phyloP scores from a whole-genome alignment of 2,329 filamentous ascomycete genomes.

The Zasmidium citrigriseum region DNA sequence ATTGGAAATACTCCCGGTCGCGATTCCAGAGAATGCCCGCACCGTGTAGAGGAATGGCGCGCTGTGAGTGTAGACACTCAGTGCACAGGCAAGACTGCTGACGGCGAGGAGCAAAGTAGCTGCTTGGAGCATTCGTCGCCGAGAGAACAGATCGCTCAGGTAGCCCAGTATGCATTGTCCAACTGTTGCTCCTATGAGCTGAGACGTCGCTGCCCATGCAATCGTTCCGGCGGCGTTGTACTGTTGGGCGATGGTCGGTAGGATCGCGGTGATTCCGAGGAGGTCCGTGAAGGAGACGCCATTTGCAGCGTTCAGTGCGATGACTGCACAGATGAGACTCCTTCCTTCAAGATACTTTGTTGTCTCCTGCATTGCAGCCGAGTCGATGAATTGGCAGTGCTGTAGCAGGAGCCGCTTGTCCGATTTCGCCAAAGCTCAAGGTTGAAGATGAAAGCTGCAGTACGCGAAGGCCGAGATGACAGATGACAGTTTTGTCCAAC shows the following conservation, averaged over 20 bases:
- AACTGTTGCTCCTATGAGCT: slow-evolving; percentile 19
- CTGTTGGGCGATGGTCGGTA: slow-evolving; percentile 14
- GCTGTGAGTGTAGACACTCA: slow-evolving; percentile 4
- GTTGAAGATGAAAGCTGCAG: too few relatives aligned
- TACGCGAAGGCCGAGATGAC: too few relatives aligned
- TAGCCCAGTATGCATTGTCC: slow-evolving; percentile 26
- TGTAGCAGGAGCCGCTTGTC: too few relatives aligned
- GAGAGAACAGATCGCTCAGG: slow-evolving; percentile 23
- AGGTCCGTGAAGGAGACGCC: slow-evolving; percentile 16
- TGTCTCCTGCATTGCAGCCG: not conserved
- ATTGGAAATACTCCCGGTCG: slow-evolving; percentile 23
- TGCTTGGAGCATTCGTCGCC: slow-evolving; percentile 22
- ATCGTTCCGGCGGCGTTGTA: slow-evolving; percentile 18
- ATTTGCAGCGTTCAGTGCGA: slow-evolving; percentile 16
- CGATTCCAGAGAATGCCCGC: slow-evolving; percentile 21
- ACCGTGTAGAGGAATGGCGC: slow-evolving; percentile 11
- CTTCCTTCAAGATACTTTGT: slow-evolving; percentile 12
- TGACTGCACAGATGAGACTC: slow-evolving; percentile 17
- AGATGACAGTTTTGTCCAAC: too few relatives aligned
- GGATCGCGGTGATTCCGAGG: slow-evolving; percentile 16
- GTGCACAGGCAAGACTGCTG: slow-evolving; percentile 11
- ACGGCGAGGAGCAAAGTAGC: slow-evolving; percentile 9
- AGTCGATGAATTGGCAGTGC: too few relatives aligned
- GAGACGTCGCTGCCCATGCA: slow-evolving; percentile 21
- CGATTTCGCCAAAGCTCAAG: too few relatives aligned